These are phyloP conservation scores for Vigna trinervia DNA, from an alignment of 306 rosid species.

Conservation along the genomic window DNA sequence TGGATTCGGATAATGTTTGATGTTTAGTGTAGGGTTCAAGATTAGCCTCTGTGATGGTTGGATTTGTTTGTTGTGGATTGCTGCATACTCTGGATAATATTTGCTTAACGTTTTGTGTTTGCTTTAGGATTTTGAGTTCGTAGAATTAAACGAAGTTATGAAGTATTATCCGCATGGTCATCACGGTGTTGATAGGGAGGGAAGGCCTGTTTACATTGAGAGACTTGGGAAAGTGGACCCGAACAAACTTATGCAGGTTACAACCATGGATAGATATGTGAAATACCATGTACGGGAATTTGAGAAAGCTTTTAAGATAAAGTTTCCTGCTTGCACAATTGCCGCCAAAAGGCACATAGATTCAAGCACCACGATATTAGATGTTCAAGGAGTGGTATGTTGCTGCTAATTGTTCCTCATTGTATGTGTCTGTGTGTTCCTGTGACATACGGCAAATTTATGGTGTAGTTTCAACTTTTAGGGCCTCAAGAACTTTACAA, in stretches of 20 bases:
- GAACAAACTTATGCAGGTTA: slow-evolving; percentile 90
- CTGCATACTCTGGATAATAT: not conserved
- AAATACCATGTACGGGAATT: slow-evolving; percentile 90
- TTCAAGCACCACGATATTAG: slow-evolving; percentile 92
- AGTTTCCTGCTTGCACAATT: slow-evolving; percentile 95
- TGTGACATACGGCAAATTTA: slow-evolving; percentile 2
- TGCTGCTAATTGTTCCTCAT: slow-evolving; percentile 30
- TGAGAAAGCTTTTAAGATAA: slow-evolving; percentile 82
- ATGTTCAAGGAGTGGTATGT: slow-evolving; percentile 99
- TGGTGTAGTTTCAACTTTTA: slow-evolving; percentile 45
- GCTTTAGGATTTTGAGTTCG: slow-evolving; percentile 84
- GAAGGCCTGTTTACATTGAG: slow-evolving; percentile 95
- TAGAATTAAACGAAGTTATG: slow-evolving; percentile 74
- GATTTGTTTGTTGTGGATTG: not conserved
- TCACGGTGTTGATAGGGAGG: slow-evolving; percentile 98
- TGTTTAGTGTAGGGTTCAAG: not conserved
- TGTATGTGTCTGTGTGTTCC: slow-evolving; percentile 14
- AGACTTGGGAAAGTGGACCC: slow-evolving; percentile 95
- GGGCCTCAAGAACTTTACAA: slow-evolving; percentile 95
- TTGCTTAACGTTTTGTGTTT: slow-evolving; percentile 38
- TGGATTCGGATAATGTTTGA: slow-evolving; percentile 9
- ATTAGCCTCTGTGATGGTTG: slow-evolving; percentile 30
- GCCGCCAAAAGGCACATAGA: slow-evolving; percentile 98
- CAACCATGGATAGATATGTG: slow-evolving; percentile 89
- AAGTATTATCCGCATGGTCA: slow-evolving; percentile 90